Evolutionary conservation across 805 yeast genomes (phyloP).

Genomic region (Suhomyces prunicola): DNA sequence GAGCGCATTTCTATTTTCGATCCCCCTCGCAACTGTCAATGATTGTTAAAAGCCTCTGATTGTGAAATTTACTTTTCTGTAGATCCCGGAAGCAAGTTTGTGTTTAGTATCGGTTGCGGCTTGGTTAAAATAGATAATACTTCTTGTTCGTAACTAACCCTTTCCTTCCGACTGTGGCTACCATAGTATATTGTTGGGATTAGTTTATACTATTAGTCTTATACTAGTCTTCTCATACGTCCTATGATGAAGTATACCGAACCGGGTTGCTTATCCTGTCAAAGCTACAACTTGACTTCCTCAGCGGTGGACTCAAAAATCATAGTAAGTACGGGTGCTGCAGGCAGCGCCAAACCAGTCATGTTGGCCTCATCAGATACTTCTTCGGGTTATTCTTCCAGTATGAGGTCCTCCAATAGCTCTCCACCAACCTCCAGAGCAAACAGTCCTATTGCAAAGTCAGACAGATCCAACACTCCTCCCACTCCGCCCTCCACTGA

Average conservation of each 20-base stretch:
- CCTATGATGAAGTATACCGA: not conserved
- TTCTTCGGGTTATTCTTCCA: constrained; percentile 4
- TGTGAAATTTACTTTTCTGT: not conserved
- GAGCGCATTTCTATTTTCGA: not conserved
- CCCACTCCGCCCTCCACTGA: constrained; percentile 4
- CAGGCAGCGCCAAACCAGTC: not conserved
- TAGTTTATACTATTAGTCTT: no score
- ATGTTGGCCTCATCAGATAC: constrained; percentile 2
- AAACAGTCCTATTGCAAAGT: constrained; percentile 3
- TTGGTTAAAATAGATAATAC: not conserved
- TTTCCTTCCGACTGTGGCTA: not conserved
- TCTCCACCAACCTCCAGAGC: constrained; percentile 5
- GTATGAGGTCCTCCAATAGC: constrained; percentile 4
- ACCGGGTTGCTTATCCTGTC: not conserved
- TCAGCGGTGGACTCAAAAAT: not conserved
- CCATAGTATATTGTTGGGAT: not conserved
- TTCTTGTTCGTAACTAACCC: not conserved
- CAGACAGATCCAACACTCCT: constrained; percentile 5
- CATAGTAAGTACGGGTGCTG: not conserved
- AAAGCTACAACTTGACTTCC: not conserved
- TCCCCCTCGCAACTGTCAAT: not conserved
- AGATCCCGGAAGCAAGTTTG: not conserved
- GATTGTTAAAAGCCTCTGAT: not conserved
- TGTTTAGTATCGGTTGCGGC: not conserved
- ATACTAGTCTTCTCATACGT: not conserved